Evolutionary conservation across 2,329 filamentous ascomycete species (phyloP).

Genomic region (Fusarium oligoseptatum): DNA sequence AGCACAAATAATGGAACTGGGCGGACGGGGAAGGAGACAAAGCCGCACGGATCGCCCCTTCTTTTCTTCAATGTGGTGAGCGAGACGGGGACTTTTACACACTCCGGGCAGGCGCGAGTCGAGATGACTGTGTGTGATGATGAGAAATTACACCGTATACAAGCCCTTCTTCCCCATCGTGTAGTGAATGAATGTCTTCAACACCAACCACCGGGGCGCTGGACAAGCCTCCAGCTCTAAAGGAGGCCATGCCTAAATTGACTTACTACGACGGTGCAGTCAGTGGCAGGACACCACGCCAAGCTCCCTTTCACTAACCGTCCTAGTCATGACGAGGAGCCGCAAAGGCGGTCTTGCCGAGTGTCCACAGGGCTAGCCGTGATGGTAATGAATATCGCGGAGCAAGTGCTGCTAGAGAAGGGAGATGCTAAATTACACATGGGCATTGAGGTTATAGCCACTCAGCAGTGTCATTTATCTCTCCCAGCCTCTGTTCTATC

Average conservation of each 20-base stretch:
- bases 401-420: conserved; percentile 21
- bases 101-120: neutral
- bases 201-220: conserved; percentile 5
- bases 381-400: conserved; percentile 29
- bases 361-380: conserved; percentile 26
- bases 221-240: neutral
- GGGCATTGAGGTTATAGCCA: neutral
- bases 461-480: neutral
- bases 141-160: conserved; percentile 1
- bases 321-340: conserved; percentile 29
- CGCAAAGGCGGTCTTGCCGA: conserved; percentile 30
- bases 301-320: conserved; percentile 1
- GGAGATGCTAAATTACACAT: conserved; percentile 22
- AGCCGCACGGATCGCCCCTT: conserved; percentile 27
- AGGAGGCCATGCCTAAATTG: neutral
- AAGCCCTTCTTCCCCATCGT: neutral
- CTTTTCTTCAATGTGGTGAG: conserved; percentile 2
- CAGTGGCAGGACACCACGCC: conserved; percentile 11
- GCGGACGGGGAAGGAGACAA: conserved; percentile 4
- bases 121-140: conserved; percentile 1
- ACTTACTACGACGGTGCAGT: conserved; percentile 8
- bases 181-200: neutral
- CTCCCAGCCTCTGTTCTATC: neutral
- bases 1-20: neutral
- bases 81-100: neutral